A percentile compares a stretch with the other conserved stretches of the same genome.
Conservation (phyloP, 306 rosid genomes). For the Adenanthera pavonina region DNA sequence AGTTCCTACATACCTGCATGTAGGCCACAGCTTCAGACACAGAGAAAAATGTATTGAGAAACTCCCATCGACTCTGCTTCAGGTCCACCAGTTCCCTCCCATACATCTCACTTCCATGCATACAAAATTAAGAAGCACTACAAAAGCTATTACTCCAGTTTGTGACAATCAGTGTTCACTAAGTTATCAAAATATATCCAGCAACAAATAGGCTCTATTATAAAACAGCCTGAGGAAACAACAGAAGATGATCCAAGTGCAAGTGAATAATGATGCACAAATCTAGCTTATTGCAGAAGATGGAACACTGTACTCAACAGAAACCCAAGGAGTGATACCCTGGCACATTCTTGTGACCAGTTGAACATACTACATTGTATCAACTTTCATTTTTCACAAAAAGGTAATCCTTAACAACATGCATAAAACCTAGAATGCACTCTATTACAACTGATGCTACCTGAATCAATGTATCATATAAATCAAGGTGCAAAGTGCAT, state of each 20-base stretch:
- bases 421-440: conserved; percentile 19
- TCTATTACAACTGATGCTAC: conserved; percentile 4
- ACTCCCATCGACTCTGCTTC: conserved; percentile 89
- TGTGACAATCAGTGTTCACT: conserved; percentile 43
- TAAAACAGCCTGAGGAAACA: conserved; percentile 25
- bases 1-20: conserved; percentile 77
- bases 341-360: conserved; percentile 32
- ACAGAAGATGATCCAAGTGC: conserved; percentile 27
- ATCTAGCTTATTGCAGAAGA: conserved; percentile 36
- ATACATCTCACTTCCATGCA: conserved; percentile 88
- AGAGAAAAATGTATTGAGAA: conserved; percentile 92
- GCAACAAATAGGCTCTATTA: conserved; percentile 16
- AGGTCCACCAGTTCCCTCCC: conserved; percentile 98
- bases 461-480: conserved; percentile 19
- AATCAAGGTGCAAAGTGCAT: not conserved
- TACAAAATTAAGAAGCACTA: conserved; percentile 57
- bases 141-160: conserved; percentile 47
- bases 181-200: conserved; percentile 36
- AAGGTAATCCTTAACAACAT: conserved; percentile 22
- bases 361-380: conserved; percentile 15
- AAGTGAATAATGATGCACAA: conserved; percentile 30
- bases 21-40: conserved; percentile 99
- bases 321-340: conserved; percentile 30
- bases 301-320: conserved; percentile 11
- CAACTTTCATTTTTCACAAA: conserved; percentile 16